Evolutionary conservation across 257 asterid species (phyloP).

Genomic region (Nicotiana otophora): DNA sequence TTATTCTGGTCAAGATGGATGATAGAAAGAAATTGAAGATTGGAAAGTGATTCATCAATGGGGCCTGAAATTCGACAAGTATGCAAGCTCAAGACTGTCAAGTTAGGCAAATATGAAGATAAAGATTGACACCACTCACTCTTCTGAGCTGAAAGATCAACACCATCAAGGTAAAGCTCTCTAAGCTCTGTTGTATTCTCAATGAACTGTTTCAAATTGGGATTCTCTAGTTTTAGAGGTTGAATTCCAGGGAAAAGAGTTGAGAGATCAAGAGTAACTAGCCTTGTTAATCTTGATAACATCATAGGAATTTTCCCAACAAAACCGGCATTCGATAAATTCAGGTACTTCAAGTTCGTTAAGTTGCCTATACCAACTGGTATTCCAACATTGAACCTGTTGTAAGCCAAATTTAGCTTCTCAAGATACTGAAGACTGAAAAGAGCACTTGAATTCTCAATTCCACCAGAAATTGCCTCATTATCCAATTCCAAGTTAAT

Average conservation of each 20-base stretch:
- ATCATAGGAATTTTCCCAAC: constrained; percentile 9
- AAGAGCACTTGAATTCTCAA: constrained; percentile 14
- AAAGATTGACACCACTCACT: constrained; percentile 24
- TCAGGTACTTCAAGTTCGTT: not conserved
- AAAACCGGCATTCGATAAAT: constrained; percentile 11
- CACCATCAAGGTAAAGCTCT: constrained; percentile 40
- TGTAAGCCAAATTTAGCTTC: constrained; percentile 19
- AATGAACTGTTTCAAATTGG: constrained; percentile 33
- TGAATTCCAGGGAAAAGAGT: not conserved
- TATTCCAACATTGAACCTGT: constrained; percentile 2
- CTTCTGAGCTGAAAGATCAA: constrained; percentile 19
- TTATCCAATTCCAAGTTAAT: not conserved
- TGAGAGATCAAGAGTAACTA: constrained; percentile 15
- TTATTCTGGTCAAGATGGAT: constrained; percentile 1
- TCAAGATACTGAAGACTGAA: constrained; percentile 12
- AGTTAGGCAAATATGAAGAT: constrained; percentile 32
- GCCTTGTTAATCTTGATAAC: constrained; percentile 7
- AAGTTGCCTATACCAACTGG: constrained; percentile 10
- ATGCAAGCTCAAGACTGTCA: constrained; percentile 27
- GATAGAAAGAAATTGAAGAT: constrained; percentile 3
- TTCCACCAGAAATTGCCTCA: not conserved
- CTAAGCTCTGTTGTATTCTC: constrained; percentile 28
- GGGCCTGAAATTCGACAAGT: constrained; percentile 27
- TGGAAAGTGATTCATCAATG: constrained; percentile 13
- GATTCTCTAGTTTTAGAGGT: constrained; percentile 37